phyloP scores from a whole-genome alignment of 257 asterid species.

The Solanum bulbocastanum region DNA sequence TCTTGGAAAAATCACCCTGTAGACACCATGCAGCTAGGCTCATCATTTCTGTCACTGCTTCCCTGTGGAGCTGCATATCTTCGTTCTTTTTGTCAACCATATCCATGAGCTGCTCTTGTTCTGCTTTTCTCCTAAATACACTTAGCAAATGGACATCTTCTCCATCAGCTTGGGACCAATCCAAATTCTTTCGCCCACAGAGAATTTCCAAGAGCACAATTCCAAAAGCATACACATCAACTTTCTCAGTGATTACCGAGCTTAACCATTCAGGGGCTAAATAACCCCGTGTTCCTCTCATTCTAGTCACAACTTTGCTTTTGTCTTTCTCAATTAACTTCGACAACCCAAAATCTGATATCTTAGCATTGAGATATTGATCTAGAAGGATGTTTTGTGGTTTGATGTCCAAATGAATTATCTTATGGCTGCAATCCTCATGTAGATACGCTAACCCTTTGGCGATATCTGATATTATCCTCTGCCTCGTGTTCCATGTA shows the following conservation, averaged over 20 bases:
- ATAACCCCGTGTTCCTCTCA: constrained; percentile 16
- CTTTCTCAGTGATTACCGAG: not conserved
- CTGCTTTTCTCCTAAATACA: not conserved
- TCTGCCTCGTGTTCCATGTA: constrained; percentile 1
- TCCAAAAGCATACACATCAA: not conserved
- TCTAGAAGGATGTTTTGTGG: not conserved
- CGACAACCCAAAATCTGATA: constrained; percentile 15
- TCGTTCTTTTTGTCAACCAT: not conserved
- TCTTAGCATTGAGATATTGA: constrained; percentile 9
- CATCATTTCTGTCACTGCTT: not conserved
- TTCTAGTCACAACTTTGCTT: constrained; percentile 5
- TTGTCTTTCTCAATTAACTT: constrained; percentile 10
- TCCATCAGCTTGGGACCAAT: not conserved
- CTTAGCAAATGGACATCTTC: not conserved
- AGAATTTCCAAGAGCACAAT: not conserved
- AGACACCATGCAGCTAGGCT: not conserved
- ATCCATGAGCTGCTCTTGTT: not conserved
- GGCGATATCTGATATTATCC: constrained; percentile 9
- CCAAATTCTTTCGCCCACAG: not conserved
- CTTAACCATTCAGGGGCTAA: not conserved
- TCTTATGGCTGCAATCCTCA: not conserved
- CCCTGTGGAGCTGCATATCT: not conserved
- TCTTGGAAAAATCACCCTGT: not conserved
- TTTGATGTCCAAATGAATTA: not conserved
- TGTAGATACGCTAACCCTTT: constrained; percentile 19